These are phyloP conservation scores for Chytriomyces sp. DNA, from an alignment of 192 early-diverging fungal species.

Conservation along the genomic window DNA sequence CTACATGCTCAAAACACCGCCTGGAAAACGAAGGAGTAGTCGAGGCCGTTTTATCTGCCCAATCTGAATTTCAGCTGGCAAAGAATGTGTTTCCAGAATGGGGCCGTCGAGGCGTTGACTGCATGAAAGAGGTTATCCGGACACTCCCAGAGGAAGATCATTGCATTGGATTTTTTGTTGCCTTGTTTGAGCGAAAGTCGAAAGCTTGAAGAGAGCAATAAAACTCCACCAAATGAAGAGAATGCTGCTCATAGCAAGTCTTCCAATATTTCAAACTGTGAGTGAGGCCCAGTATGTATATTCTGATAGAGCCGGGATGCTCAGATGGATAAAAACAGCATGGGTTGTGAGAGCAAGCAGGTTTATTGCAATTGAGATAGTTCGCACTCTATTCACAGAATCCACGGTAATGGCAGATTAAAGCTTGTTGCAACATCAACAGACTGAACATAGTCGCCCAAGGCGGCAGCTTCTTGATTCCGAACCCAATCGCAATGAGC, in stretches of 20 bases:
- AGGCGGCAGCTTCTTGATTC: constrained; percentile 90
- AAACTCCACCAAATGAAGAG: too few relatives aligned
- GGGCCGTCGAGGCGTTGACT: constrained; percentile 75
- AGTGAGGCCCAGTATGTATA: too few relatives aligned
- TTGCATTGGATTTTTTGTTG: constrained; percentile 97
- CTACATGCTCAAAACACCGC: constrained; percentile 92
- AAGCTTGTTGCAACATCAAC: constrained; percentile 36
- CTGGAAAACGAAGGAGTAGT: constrained; percentile 97
- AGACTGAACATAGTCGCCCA: constrained; percentile 86
- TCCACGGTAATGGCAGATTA: neutral
- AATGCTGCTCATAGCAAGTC: too few relatives aligned
- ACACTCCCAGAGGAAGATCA: constrained; percentile 79
- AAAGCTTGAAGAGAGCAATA: neutral
- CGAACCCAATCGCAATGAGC: constrained; percentile 85
- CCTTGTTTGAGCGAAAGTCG: constrained; percentile 71
- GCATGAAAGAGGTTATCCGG: constrained; percentile 65
- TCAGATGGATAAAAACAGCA: too few relatives aligned
- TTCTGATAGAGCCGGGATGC: too few relatives aligned
- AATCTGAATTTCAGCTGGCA: constrained; percentile 65
- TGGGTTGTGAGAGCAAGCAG: too few relatives aligned
- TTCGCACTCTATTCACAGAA: neutral
- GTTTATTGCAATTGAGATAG: constrained; percentile 22
- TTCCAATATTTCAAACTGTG: too few relatives aligned
- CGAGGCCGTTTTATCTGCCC: constrained; percentile 61
- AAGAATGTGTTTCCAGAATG: constrained; percentile 76